phyloP scores from a whole-genome alignment of 345 rosid species.

The Alliaria petiolata region DNA sequence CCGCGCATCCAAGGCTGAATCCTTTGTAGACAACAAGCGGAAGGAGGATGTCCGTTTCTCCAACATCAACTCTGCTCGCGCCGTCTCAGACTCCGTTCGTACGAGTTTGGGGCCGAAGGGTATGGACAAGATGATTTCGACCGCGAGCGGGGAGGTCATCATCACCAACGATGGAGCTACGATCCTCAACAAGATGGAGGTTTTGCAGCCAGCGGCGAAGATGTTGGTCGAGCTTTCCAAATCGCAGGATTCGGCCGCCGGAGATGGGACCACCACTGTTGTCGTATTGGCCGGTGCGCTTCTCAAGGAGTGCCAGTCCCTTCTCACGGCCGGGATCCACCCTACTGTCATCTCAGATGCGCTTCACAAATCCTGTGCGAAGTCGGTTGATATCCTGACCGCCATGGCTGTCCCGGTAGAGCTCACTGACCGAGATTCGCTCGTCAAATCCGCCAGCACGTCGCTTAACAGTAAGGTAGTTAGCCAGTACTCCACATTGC shows the following conservation, averaged over 20 bases:
- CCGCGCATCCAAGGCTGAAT: constrained; percentile 71
- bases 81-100: constrained; percentile 87
- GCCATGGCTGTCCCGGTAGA: constrained; percentile 95
- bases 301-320: constrained; percentile 66
- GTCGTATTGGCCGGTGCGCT: constrained; percentile 93
- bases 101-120: constrained; percentile 98
- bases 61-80: constrained; percentile 73
- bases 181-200: constrained; percentile 94
- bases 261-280: constrained; percentile 98
- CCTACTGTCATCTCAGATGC: constrained; percentile 96
- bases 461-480: constrained; percentile 95
- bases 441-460: constrained; percentile 83
- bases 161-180: constrained; percentile 99
- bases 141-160: constrained; percentile 86
- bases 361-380: constrained; percentile 65
- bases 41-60: constrained; percentile 88
- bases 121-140: constrained; percentile 97
- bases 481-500: constrained; percentile 85
- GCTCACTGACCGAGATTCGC: constrained; percentile 77
- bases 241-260: constrained; percentile 92
- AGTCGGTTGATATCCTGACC: constrained; percentile 76
- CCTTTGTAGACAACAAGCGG: constrained; percentile 94
- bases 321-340: constrained; percentile 76
- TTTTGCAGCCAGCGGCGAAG: constrained; percentile 95
- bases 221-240: constrained; percentile 96